Percentiles rank a stretch among this genome's conserved stretches.
Evolutionary conservation across 2,329 filamentous ascomycete species (phyloP).

Genomic region (Hymenoscyphus fraxineus): DNA sequence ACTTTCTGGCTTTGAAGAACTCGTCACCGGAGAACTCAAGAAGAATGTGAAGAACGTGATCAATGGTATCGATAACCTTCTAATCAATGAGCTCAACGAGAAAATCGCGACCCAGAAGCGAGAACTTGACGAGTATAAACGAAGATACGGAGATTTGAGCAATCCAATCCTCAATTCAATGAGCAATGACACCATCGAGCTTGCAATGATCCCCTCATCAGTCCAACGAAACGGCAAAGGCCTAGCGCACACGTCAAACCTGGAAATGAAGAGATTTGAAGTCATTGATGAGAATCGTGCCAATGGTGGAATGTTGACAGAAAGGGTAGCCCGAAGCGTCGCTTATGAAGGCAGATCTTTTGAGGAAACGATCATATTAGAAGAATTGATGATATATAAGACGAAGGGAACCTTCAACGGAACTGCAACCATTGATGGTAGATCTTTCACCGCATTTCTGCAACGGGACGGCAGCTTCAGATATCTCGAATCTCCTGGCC

Average conservation of each 20-base stretch:
- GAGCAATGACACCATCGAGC: not conserved
- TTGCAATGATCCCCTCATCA: not conserved
- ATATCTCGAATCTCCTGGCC: not conserved
- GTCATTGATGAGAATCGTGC: not conserved
- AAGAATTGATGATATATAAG: not conserved
- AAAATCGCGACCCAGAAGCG: not conserved
- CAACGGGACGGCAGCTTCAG: not conserved
- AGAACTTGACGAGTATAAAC: not conserved
- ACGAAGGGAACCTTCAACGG: not conserved
- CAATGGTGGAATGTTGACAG: not conserved
- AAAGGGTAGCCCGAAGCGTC: not conserved
- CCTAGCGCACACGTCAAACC: not conserved
- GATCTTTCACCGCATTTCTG: not conserved
- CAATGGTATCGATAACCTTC: not conserved
- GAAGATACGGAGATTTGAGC: not conserved
- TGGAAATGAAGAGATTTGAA: not conserved
- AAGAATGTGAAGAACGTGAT: not conserved
- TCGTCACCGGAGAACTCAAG: not conserved
- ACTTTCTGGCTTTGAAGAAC: not conserved
- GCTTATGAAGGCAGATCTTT: not conserved
- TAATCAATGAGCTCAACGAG: too few species aligned
- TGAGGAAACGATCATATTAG: not conserved
- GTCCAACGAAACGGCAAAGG: not conserved
- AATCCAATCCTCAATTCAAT: not conserved
- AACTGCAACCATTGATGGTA: not conserved